phyloP scores from a whole-genome alignment of 2,329 filamentous ascomycete genomes.

The Lecanicillium sp. region DNA sequence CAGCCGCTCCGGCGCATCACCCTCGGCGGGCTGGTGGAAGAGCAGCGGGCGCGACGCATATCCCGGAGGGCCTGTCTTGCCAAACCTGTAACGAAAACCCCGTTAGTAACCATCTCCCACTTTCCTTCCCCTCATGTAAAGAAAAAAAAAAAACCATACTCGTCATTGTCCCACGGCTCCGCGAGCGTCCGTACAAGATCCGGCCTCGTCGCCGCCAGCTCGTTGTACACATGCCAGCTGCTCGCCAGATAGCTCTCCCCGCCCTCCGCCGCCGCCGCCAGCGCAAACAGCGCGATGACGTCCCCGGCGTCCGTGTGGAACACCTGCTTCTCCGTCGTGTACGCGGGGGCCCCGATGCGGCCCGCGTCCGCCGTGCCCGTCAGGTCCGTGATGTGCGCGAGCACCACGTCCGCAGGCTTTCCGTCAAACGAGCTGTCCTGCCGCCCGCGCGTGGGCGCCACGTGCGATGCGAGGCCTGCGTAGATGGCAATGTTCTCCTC shows the following conservation, averaged over 20 bases:
- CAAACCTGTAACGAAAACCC: conserved; percentile 43
- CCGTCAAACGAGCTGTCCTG: conserved; percentile 44
- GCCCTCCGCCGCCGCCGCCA: conserved; percentile 45
- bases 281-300: conserved; percentile 51
- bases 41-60: conserved; percentile 47
- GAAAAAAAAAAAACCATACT: conserved; percentile 25
- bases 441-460: conserved; percentile 47
- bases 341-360: conserved; percentile 51
- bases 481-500: conserved; percentile 57
- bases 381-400: conserved; percentile 59
- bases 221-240: conserved; percentile 56
- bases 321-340: conserved; percentile 55
- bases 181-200: conserved; percentile 54
- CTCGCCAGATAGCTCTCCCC: conserved; percentile 54
- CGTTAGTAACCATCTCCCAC: too few species aligned
- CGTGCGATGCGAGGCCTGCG: conserved; percentile 52
- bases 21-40: conserved; percentile 46
- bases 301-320: conserved; percentile 59
- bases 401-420: conserved; percentile 43
- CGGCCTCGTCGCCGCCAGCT: conserved; percentile 50
- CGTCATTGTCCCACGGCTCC: conserved; percentile 40
- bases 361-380: conserved; percentile 21
- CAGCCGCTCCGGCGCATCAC: conserved; percentile 43
- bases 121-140: neutral
- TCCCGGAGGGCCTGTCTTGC: conserved; percentile 35